Percentiles rank a stretch among this genome's conserved stretches.
phyloP scores from a whole-genome alignment of 371 early-diverging fungal species.

The Choanephora cucurbitarum region DNA sequence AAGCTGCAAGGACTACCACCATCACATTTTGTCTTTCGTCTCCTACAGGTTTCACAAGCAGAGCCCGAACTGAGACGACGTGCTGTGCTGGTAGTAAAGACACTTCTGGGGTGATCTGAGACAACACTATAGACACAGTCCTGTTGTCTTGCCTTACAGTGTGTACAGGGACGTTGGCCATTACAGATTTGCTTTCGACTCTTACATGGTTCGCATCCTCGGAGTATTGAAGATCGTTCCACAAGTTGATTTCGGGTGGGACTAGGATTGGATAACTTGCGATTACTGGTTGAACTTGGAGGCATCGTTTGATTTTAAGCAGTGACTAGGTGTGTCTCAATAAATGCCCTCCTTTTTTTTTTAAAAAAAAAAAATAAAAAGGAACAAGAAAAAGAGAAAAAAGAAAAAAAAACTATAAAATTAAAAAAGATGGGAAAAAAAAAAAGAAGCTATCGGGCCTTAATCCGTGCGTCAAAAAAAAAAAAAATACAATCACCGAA shows the following conservation, averaged over 20 bases:
- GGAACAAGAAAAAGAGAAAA: constrained; percentile 7
- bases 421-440: constrained; percentile 1
- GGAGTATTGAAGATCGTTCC: constrained; percentile 27
- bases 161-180: constrained; percentile 30
- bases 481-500: no score
- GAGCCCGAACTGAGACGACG: constrained; percentile 51
- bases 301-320: constrained; percentile 22
- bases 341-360: not conserved
- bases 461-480: constrained; percentile 3
- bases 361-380: constrained; percentile 1
- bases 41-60: constrained; percentile 54
- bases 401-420: constrained; percentile 7
- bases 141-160: constrained; percentile 23
- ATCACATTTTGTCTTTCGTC: constrained; percentile 58
- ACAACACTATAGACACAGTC: constrained; percentile 36
- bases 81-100: constrained; percentile 37
- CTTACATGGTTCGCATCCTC: constrained; percentile 35
- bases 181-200: constrained; percentile 30
- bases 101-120: constrained; percentile 33
- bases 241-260: constrained; percentile 29
- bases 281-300: constrained; percentile 24
- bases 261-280: constrained; percentile 31
- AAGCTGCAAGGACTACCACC: constrained; percentile 50
- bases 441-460: constrained; percentile 2
- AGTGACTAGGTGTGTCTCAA: no score